Conservation (phyloP, 805 yeast species). For the Candida mattraensis region DNA sequence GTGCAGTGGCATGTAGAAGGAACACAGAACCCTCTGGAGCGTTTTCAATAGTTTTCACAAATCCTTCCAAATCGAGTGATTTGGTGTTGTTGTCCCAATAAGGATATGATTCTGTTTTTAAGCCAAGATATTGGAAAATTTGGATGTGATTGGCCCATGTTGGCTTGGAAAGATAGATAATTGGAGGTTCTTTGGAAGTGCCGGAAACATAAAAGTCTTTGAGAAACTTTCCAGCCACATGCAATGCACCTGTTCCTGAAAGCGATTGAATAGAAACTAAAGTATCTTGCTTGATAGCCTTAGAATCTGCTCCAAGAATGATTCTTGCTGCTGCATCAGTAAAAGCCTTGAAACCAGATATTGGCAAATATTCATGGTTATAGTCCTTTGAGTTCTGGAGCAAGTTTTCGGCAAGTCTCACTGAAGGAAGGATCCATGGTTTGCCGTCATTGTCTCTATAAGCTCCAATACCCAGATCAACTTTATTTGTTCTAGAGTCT, state of each 20-base stretch:
- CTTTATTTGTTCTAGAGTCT: constrained; percentile 65
- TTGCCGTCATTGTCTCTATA: constrained; percentile 87
- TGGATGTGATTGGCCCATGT: constrained; percentile 98
- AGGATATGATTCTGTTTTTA: constrained; percentile 68
- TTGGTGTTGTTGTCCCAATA: constrained; percentile 81
- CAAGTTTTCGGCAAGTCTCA: constrained; percentile 66
- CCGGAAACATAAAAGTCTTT: constrained; percentile 44
- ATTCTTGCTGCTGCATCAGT: constrained; percentile 70
- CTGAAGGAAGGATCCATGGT: constrained; percentile 87
- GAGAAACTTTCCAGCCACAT: constrained; percentile 75
- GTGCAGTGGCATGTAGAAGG: constrained; percentile 93
- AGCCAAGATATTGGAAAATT: constrained; percentile 72
- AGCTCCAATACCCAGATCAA: constrained; percentile 91
- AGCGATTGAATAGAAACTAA: constrained; percentile 71
- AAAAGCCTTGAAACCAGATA: constrained; percentile 71
- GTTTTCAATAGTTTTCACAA: constrained; percentile 54
- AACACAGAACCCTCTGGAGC: constrained; percentile 81
- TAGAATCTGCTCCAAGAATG: constrained; percentile 62
- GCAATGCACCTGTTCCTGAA: constrained; percentile 91
- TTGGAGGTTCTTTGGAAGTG: constrained; percentile 29
- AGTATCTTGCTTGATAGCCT: constrained; percentile 47
- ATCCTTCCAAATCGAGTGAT: constrained; percentile 69
- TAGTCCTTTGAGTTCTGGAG: constrained; percentile 57
- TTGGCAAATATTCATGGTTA: constrained; percentile 89
- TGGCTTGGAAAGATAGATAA: constrained; percentile 77